Conservation (phyloP, 768 basidiomycete species). For the Leccinellum luteum region DNA sequence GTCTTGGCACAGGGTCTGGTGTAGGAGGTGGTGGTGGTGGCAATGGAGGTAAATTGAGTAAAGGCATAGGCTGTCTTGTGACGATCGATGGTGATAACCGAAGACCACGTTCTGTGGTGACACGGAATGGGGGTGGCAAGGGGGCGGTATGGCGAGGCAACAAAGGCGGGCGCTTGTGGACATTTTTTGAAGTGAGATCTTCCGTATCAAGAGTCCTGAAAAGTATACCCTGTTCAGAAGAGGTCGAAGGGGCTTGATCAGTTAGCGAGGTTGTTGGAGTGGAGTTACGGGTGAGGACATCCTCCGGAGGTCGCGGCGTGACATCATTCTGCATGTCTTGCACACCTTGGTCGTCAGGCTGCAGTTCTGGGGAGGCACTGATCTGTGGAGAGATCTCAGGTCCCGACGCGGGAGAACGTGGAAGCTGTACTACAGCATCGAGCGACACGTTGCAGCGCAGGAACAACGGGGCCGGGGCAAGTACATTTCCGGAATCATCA, state of each 20-base stretch:
- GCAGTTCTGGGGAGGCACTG: neutral
- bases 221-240: neutral
- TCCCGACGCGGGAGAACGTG: neutral
- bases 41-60: slow-evolving; percentile 50
- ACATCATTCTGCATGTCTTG: slow-evolving; percentile 12
- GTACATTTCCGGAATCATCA: slow-evolving; percentile 5
- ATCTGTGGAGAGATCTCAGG: slow-evolving; percentile 9
- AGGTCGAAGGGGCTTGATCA: neutral
- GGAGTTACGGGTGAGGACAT: slow-evolving; percentile 9
- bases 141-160: slow-evolving; percentile 11
- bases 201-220: neutral
- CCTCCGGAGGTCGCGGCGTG: slow-evolving; percentile 13
- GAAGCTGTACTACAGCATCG: slow-evolving; percentile 8
- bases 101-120: slow-evolving; percentile 35
- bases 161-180: slow-evolving; percentile 6
- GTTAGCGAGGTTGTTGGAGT: slow-evolving; percentile 3
- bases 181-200: neutral
- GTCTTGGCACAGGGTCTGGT: slow-evolving; percentile 10
- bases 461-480: slow-evolving; percentile 18
- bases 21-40: slow-evolving; percentile 27
- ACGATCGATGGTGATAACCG: slow-evolving; percentile 47
- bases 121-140: slow-evolving; percentile 21
- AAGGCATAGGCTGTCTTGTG: slow-evolving; percentile 44
- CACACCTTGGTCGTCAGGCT: slow-evolving; percentile 3
- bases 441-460: slow-evolving; percentile 10